These are phyloP conservation scores for Phytophthora sp. DNA, from an alignment of 352 stramenopile species.

Conservation along the genomic window DNA sequence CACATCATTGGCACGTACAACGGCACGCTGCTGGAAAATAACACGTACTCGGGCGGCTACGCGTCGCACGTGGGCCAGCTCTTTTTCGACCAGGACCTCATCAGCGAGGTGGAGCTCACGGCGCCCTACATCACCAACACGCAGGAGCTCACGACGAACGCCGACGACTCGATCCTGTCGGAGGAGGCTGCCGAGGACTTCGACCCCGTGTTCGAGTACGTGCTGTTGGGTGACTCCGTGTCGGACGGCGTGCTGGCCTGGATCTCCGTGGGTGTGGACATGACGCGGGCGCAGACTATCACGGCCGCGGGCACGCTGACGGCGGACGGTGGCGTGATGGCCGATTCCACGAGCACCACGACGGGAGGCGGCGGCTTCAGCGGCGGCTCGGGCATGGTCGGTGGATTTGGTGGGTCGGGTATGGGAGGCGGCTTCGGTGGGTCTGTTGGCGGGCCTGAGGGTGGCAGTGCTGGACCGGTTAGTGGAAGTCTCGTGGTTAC, in stretches of 20 bases:
- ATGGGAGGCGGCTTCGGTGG: conserved; percentile 14
- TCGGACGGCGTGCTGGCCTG: conserved; percentile 41
- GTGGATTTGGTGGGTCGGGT: conserved; percentile 7
- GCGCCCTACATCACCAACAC: conserved; percentile 32
- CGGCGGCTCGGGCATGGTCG: conserved; percentile 13
- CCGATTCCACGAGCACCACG: conserved; percentile 18
- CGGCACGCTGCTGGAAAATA: conserved; percentile 28
- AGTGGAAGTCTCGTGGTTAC: neutral
- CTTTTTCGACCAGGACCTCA: conserved; percentile 36
- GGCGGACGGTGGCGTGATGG: conserved; percentile 19
- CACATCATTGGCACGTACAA: conserved; percentile 32
- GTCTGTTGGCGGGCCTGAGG: conserved; percentile 7
- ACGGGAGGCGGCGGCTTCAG: conserved; percentile 2
- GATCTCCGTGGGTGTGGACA: conserved; percentile 46
- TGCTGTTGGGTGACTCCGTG: conserved; percentile 35
- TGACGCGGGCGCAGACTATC: conserved; percentile 25
- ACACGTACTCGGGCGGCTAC: conserved; percentile 27
- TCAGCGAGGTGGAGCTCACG: conserved; percentile 27
- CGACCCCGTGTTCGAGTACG: conserved; percentile 44
- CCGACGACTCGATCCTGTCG: conserved; percentile 29
- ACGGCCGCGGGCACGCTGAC: conserved; percentile 12
- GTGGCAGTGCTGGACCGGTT: too few relatives aligned
- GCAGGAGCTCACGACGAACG: conserved; percentile 32
- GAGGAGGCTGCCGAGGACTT: conserved; percentile 36
- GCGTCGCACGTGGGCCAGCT: conserved; percentile 24